A percentile compares a stretch with the other conserved stretches of the same genome.
These are phyloP conservation scores for Cladorrhinum sp. DNA, from an alignment of 2,329 filamentous ascomycete genomes.

Conservation along the genomic window DNA sequence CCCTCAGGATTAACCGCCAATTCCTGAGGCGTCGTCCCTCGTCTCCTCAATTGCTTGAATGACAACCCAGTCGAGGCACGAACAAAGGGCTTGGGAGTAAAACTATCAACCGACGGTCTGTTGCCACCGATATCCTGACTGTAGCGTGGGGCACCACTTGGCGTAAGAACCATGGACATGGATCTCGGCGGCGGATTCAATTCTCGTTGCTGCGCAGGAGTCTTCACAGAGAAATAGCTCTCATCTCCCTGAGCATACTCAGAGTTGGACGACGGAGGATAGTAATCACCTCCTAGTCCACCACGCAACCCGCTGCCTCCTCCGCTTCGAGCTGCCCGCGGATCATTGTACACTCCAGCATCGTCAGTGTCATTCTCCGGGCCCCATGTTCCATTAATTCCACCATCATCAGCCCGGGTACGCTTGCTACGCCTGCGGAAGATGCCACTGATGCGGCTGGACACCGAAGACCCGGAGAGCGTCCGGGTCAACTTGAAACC, in stretches of 20 bases:
- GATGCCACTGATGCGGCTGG: conserved; percentile 27
- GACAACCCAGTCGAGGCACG: conserved; percentile 69
- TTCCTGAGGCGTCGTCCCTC: conserved; percentile 42
- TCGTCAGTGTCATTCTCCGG: conserved; percentile 42
- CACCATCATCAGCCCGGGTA: conserved; percentile 45
- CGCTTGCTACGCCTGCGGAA: conserved; percentile 42
- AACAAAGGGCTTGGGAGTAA: conserved; percentile 49
- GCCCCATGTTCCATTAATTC: conserved; percentile 55
- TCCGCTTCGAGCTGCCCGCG: conserved; percentile 16
- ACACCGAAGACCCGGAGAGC: conserved; percentile 33
- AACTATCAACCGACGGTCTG: not conserved
- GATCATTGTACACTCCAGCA: conserved; percentile 30
- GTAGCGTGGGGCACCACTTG: not conserved
- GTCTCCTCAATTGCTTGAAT: conserved; percentile 52
- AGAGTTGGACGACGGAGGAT: conserved; percentile 18
- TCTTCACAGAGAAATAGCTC: conserved; percentile 48
- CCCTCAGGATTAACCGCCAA: conserved; percentile 72
- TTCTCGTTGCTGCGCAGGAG: conserved; percentile 21
- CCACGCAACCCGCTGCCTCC: conserved; percentile 32
- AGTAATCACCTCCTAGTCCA: conserved; percentile 33
- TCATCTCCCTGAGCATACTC: conserved; percentile 58
- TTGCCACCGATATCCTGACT: not conserved
- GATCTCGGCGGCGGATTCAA: conserved; percentile 11
- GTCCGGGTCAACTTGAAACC: conserved; percentile 25
- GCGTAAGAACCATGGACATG: not conserved